These are phyloP conservation scores for Arthrobotrys musiformis DNA, from an alignment of 2,329 filamentous ascomycete species.

Conservation along the genomic window DNA sequence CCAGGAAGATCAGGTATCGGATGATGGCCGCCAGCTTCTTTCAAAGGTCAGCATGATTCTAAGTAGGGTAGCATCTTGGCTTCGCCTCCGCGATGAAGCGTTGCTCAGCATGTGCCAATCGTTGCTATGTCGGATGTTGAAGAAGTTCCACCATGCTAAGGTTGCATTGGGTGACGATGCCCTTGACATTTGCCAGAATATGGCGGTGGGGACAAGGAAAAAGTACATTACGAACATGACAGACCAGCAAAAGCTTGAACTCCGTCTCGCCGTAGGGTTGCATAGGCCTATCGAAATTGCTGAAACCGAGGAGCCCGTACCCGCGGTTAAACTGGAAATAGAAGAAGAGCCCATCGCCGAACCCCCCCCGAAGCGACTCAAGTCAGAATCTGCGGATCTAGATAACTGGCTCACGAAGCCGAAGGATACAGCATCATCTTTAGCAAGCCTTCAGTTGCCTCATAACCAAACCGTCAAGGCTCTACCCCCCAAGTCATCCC, in stretches of 20 bases:
- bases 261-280: conserved; percentile 67
- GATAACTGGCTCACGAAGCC: conserved; percentile 39
- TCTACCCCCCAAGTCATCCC: background rate
- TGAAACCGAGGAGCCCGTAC: conserved; percentile 3
- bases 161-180: conserved; percentile 65
- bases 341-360: conserved; percentile 62
- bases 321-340: conserved; percentile 65
- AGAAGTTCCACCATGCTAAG: conserved; percentile 80
- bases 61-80: conserved; percentile 68
- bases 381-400: conserved; percentile 15
- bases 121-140: conserved; percentile 84
- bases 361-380: conserved; percentile 39
- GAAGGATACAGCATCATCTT: background rate
- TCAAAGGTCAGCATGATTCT: conserved; percentile 62
- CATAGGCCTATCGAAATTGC: conserved; percentile 69
- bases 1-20: conserved; percentile 60
- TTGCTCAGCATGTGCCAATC: conserved; percentile 83
- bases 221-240: conserved; percentile 81
- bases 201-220: conserved; percentile 65
- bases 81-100: conserved; percentile 87
- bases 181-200: conserved; percentile 73
- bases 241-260: conserved; percentile 83
- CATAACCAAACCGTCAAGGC: background rate
- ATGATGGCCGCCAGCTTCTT: conserved; percentile 61
- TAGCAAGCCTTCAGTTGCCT: background rate